These are phyloP conservation scores for Citrus unshiu DNA, from an alignment of 345 rosid genomes.

Conservation along the genomic window DNA sequence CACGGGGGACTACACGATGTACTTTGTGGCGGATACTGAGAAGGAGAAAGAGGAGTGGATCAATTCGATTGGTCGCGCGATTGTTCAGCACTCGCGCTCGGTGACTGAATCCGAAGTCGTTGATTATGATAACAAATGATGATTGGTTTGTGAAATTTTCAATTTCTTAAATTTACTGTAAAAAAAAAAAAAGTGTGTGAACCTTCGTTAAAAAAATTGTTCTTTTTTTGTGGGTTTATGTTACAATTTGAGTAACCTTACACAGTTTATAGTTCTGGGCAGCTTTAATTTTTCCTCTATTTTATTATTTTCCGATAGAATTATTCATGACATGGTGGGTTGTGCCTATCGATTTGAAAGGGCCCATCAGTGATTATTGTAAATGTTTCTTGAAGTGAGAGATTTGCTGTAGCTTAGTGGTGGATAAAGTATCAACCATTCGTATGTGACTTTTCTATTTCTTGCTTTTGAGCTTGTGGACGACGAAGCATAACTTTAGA, in stretches of 20 bases:
- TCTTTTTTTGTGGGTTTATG: not conserved
- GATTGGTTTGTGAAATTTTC: not conserved
- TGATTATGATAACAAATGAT: slow-evolving; percentile 45
- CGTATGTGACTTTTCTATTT: not conserved
- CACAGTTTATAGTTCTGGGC: not conserved
- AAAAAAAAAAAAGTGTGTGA: not conserved
- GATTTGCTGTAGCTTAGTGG: not conserved
- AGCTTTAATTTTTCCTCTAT: not conserved
- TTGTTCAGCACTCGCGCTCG: slow-evolving; percentile 76
- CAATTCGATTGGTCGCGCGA: slow-evolving; percentile 80
- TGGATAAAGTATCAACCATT: not conserved
- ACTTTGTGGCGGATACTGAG: slow-evolving; percentile 71
- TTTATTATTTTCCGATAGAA: not conserved
- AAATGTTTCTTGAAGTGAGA: not conserved
- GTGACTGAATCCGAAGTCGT: slow-evolving; percentile 80
- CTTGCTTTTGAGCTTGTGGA: not conserved
- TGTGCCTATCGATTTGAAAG: not conserved
- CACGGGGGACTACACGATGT: slow-evolving; percentile 55
- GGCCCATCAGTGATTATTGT: not conserved
- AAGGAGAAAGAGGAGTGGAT: slow-evolving; percentile 93
- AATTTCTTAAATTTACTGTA: not conserved
- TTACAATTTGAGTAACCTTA: not conserved
- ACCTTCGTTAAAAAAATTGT: not conserved
- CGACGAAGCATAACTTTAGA: not conserved
- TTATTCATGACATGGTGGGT: not conserved